A percentile compares a stretch with the other conserved stretches of the same genome.
phyloP scores from a whole-genome alignment of 352 stramenopile genomes.

The Phytopythium helicoides region DNA sequence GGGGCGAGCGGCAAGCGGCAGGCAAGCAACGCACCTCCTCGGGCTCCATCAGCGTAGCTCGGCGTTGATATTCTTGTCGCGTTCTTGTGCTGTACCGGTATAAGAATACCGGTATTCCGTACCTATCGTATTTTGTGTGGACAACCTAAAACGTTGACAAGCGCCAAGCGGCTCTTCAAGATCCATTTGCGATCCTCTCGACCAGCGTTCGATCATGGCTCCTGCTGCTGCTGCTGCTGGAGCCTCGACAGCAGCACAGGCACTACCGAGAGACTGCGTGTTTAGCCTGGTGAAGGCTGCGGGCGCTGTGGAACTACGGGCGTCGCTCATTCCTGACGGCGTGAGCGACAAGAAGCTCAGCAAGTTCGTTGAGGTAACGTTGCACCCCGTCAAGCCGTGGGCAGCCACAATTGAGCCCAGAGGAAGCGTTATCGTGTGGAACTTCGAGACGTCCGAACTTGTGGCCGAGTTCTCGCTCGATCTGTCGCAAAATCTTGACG shows the following conservation, averaged over 20 bases:
- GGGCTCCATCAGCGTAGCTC: constrained; percentile 5
- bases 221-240: background rate
- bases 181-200: background rate
- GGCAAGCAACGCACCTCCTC: constrained; percentile 6
- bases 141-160: no score
- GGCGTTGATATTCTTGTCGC: constrained; percentile 2
- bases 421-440: constrained; percentile 60
- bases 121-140: no score
- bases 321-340: constrained; percentile 43
- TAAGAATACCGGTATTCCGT: no score
- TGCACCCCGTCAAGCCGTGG: constrained; percentile 68
- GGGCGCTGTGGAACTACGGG: constrained; percentile 52
- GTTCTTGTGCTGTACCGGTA: background rate
- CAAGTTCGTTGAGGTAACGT: constrained; percentile 57
- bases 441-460: constrained; percentile 66
- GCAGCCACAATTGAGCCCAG: constrained; percentile 65
- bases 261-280: constrained; percentile 42
- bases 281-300: constrained; percentile 57
- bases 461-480: constrained; percentile 67
- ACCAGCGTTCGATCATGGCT: background rate
- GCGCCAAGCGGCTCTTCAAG: constrained; percentile 6
- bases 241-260: background rate
- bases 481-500: constrained; percentile 36
- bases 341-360: constrained; percentile 74
- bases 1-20: no score